A percentile compares a stretch with the other conserved stretches of the same genome.
These are phyloP conservation scores for Aureobasidium pullulans DNA, from an alignment of 2,329 filamentous ascomycete species.

Conservation along the genomic window DNA sequence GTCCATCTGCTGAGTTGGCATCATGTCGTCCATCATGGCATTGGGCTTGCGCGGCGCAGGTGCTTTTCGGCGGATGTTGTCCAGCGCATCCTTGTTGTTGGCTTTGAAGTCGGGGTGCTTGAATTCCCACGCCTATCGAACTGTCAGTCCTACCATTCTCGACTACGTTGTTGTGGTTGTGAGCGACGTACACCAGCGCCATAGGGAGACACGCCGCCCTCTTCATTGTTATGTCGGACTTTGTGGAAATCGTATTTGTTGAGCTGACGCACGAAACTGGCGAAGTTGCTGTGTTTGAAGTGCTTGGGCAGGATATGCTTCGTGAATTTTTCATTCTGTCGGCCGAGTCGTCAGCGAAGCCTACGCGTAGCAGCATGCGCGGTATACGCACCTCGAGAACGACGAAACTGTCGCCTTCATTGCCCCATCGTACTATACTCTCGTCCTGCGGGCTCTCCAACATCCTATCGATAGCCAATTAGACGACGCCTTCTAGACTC, in stretches of 20 bases:
- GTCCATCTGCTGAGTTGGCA: conserved; percentile 80
- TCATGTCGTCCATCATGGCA: conserved; percentile 60
- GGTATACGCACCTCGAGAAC: conserved; percentile 68
- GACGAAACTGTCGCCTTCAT: conserved; percentile 91
- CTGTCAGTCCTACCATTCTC: conserved; percentile 23
- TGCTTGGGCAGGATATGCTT: conserved; percentile 95
- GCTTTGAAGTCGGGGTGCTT: conserved; percentile 94
- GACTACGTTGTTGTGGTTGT: not conserved
- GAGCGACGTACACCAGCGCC: conserved; percentile 59
- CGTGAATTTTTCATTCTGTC: conserved; percentile 93
- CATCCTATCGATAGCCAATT: conserved; percentile 57
- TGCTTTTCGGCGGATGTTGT: conserved; percentile 93
- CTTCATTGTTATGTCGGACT: conserved; percentile 83
- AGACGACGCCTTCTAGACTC: not conserved
- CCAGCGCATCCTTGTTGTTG: conserved; percentile 91
- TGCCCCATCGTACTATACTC: conserved; percentile 90
- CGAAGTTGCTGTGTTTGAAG: conserved; percentile 99
- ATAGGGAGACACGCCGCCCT: conserved; percentile 73
- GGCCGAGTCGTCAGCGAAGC: conserved; percentile 4
- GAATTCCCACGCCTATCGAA: conserved; percentile 77
- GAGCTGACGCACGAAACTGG: conserved; percentile 88
- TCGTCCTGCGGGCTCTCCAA: conserved; percentile 90
- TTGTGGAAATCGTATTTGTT: conserved; percentile 99
- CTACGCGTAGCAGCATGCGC: conserved; percentile 18
- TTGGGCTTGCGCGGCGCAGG: conserved; percentile 75